These are phyloP conservation scores for Cylindrodendrum hubeiense DNA, from an alignment of 2,329 filamentous ascomycete species.

Conservation along the genomic window DNA sequence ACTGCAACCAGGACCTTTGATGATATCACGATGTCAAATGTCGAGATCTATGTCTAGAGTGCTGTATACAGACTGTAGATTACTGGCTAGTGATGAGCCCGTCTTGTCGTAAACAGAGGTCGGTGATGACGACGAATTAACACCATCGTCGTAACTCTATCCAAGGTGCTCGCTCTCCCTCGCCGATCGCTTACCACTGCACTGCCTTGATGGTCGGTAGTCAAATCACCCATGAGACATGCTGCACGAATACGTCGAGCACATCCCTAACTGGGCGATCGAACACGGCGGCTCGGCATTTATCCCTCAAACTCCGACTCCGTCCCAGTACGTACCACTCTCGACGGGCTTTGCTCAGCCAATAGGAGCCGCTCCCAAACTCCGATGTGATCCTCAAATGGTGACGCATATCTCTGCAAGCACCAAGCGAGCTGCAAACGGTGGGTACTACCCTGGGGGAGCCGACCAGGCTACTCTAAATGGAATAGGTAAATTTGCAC, in stretches of 20 bases:
- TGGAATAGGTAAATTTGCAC: not conserved
- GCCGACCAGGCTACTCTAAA: not conserved
- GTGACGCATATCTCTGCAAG: not conserved
- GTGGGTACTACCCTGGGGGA: not conserved
- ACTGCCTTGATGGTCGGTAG: not conserved
- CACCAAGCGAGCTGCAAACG: not conserved
- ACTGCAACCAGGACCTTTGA: not conserved
- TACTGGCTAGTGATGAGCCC: not conserved
- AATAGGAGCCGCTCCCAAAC: not conserved
- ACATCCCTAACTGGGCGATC: not conserved
- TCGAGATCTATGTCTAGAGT: not conserved
- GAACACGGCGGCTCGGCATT: not conserved
- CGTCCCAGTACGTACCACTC: not conserved
- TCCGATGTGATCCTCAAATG: not conserved
- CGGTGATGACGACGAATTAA: not conserved
- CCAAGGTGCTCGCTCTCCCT: not conserved
- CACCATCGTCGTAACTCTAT: not conserved
- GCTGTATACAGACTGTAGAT: not conserved
- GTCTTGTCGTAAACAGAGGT: not conserved
- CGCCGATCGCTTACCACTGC: not conserved
- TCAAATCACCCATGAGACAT: not conserved
- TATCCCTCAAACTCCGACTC: slow-evolving; percentile 2
- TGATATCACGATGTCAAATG: not conserved
- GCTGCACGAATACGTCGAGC: not conserved
- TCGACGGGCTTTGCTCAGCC: not conserved